Conservation (phyloP, 2,329 filamentous ascomycete species). For the Penicillium sp. region DNA sequence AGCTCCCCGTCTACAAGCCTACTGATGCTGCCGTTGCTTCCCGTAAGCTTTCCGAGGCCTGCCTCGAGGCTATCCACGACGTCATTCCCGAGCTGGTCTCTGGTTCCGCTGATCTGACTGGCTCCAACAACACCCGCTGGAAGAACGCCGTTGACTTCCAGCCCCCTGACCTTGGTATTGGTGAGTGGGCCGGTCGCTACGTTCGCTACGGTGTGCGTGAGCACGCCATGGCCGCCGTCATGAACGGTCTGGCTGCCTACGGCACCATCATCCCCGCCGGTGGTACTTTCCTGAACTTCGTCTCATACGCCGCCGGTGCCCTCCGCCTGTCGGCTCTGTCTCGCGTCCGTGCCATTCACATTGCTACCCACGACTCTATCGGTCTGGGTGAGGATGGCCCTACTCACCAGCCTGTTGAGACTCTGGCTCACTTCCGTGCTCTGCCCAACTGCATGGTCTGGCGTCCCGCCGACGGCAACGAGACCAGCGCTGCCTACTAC, state of each 20-base stretch:
- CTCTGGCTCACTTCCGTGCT: constrained; percentile 95
- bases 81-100: constrained; percentile 87
- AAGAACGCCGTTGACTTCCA: constrained; percentile 98
- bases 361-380: constrained; percentile 98
- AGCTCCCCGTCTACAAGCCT: constrained; percentile 85
- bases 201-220: constrained; percentile 55
- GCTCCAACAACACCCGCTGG: constrained; percentile 98
- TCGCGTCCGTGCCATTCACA: constrained; percentile 86
- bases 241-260: constrained; percentile 84
- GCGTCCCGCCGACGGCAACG: constrained; percentile 97
- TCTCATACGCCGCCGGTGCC: constrained; percentile 93
- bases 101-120: constrained; percentile 95
- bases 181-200: constrained; percentile 88
- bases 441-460: constrained; percentile 99
- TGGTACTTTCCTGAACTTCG: constrained; percentile 99
- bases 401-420: constrained; percentile 99
- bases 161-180: constrained; percentile 78
- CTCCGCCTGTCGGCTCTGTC: constrained; percentile 92
- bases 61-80: constrained; percentile 81
- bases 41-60: constrained; percentile 92
- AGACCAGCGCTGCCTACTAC: constrained; percentile 97
- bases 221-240: constrained; percentile 52
- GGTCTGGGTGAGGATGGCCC: constrained; percentile 98
- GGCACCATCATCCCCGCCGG: constrained; percentile 90
- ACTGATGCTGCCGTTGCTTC: constrained; percentile 81